phyloP scores from a whole-genome alignment of 768 basidiomycete species.

The Lepiota brunneoincarnata region DNA sequence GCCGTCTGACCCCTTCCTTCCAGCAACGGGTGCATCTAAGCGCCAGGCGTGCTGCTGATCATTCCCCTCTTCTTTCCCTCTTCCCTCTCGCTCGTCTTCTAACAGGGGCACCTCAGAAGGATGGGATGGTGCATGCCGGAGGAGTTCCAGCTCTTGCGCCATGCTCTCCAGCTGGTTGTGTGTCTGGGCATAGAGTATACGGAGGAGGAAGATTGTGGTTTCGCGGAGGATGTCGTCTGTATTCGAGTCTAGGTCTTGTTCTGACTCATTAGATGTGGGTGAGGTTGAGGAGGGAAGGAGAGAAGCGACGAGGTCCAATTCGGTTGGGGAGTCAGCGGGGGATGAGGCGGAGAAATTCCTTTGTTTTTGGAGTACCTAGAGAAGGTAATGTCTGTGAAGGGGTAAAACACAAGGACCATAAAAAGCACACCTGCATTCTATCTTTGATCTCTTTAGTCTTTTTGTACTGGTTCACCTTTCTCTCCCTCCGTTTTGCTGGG shows the following conservation, averaged over 20 bases:
- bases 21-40: constrained; percentile 53
- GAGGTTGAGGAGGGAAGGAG: constrained; percentile 44
- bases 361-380: constrained; percentile 54
- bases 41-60: constrained; percentile 62
- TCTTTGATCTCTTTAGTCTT: constrained; percentile 77
- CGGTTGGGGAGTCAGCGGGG: constrained; percentile 32
- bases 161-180: constrained; percentile 64
- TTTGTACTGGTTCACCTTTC: constrained; percentile 90
- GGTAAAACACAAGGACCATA: background rate
- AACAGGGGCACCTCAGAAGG: constrained; percentile 25
- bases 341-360: constrained; percentile 34
- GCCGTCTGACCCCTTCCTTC: constrained; percentile 39
- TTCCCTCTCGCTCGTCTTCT: constrained; percentile 34
- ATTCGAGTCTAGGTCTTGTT: constrained; percentile 53
- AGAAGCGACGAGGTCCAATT: constrained; percentile 64
- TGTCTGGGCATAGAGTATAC: constrained; percentile 69
- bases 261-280: constrained; percentile 23
- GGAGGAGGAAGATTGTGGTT: constrained; percentile 65
- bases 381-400: background rate
- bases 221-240: constrained; percentile 68
- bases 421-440: constrained; percentile 58
- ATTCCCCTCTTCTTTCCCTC: constrained; percentile 16
- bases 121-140: constrained; percentile 51
- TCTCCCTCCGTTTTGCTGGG: constrained; percentile 69
- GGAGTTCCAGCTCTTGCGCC: constrained; percentile 69